phyloP scores from a whole-genome alignment of 352 stramenopile species.

The Elongisporangium anandrum region DNA sequence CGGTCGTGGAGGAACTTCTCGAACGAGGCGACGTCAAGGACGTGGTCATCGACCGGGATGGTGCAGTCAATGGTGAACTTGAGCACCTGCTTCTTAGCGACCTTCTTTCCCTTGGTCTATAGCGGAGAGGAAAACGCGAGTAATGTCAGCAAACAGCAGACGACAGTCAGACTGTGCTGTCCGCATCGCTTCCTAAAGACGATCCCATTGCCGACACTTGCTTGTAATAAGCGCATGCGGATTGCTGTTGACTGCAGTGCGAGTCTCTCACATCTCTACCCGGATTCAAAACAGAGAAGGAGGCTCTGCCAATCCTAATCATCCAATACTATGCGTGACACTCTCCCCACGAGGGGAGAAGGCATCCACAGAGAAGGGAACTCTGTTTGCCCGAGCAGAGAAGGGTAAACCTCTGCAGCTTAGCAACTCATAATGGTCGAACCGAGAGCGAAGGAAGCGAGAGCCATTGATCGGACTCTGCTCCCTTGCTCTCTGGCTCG shows the following conservation, averaged over 20 bases:
- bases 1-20: constrained; percentile 99
- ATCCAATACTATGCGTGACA: constrained; percentile 42
- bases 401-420: constrained; percentile 81
- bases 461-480: not conserved
- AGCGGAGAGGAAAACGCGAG: not conserved
- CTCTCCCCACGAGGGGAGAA: constrained; percentile 2
- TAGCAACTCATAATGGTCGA: constrained; percentile 63
- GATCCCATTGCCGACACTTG: not conserved
- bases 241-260: constrained; percentile 1
- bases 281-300: constrained; percentile 36
- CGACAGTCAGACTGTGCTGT: not conserved
- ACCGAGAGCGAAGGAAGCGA: not conserved
- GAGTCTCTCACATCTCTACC: constrained; percentile 10
- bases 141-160: constrained; percentile 6
- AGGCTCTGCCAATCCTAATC: constrained; percentile 24
- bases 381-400: constrained; percentile 87
- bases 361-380: constrained; percentile 83
- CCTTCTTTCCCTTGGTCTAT: constrained; percentile 84
- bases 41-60: constrained; percentile 98
- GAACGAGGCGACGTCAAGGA: constrained; percentile 98
- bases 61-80: constrained; percentile 95
- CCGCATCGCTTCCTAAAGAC: not conserved
- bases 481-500: not conserved
- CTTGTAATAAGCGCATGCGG: not conserved
- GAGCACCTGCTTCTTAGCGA: constrained; percentile 86